Conservation (phyloP, 345 rosid genomes). For the Eucalyptus erythrocorys region DNA sequence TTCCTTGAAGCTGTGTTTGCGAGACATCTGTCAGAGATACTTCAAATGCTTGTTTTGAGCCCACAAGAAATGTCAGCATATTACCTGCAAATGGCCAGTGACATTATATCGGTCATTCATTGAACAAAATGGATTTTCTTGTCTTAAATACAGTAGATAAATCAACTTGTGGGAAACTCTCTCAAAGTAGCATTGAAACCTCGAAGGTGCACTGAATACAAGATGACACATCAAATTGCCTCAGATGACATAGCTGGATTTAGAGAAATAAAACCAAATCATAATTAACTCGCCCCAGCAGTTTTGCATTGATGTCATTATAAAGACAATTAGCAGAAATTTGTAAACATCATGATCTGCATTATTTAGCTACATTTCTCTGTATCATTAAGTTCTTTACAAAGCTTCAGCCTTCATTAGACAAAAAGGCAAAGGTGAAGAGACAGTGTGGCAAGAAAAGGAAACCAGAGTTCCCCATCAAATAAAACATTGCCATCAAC, state of each 20-base stretch:
- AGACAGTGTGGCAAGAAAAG: background rate
- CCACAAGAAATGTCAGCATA: conserved; percentile 72
- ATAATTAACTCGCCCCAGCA: background rate
- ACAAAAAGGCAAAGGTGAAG: background rate
- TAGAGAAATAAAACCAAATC: background rate
- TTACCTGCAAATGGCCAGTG: conserved; percentile 37
- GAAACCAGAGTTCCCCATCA: background rate
- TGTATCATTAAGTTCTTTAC: background rate
- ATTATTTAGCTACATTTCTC: background rate
- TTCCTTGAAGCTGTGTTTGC: conserved; percentile 86
- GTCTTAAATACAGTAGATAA: background rate
- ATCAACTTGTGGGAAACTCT: background rate
- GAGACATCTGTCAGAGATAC: conserved; percentile 86
- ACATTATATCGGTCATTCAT: background rate
- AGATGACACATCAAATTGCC: background rate
- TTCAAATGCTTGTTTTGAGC: conserved; percentile 92
- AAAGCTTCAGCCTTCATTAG: background rate
- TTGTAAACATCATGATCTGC: background rate
- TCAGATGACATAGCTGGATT: background rate
- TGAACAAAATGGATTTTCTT: background rate
- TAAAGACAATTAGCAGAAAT: background rate
- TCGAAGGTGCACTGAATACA: background rate
- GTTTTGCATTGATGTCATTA: background rate
- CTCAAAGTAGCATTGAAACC: background rate
- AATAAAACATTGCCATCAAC: background rate